Base-by-base conservation (phyloP, 108 stramenopile species). In the Pseudonitzschia delicatissima region DNA sequence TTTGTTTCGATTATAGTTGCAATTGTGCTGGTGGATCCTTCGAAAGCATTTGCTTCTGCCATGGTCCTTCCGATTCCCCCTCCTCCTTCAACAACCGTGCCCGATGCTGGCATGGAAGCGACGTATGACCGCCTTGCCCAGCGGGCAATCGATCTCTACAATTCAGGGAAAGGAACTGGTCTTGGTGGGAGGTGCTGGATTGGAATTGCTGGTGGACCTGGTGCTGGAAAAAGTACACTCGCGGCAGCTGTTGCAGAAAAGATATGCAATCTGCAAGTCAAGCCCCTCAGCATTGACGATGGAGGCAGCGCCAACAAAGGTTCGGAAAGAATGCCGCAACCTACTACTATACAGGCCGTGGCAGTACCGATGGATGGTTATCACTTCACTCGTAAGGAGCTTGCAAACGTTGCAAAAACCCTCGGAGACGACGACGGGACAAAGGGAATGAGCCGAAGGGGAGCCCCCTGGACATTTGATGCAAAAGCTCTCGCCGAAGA, bases 381-480 rank as follows among this genome's bases (percentile, higher is more conserved):
- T 71, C 89, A 91, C 57, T 80, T 67, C 45, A 47, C 83, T 11
- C 67, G 77, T 33, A 36, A 73, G 1, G 39, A 79, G 55, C 64
- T 87, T 9, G 52, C 68, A 61, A 47, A 62, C n/a, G 3, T 45
- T 4, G 15, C 45, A n/a, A 13, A 45, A 45, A 73, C 49, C 57
- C 26, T 64, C 67, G 47, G 31, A 13, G 68, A 73, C 37, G 80
- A 81, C 25, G 45, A 45, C 45, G 63, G 72, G 11, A n/a, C 45
- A 13, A 45, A 3, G 45, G 45, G 45, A 15, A 28, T 78, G 45
- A 77, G 68, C 25, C 67, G 85, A 18, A 72, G 86, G 20, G 86
- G 89, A 12, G 84, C 89, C 21, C 84, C 86, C 0, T 86, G 82
- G 80, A 91, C 86, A 0, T 91, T 91, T 57, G 83, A 91, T 71